phyloP scores from a whole-genome alignment of 1,139 yeast genomes.

The Magnusiomyces tetraspermus region DNA sequence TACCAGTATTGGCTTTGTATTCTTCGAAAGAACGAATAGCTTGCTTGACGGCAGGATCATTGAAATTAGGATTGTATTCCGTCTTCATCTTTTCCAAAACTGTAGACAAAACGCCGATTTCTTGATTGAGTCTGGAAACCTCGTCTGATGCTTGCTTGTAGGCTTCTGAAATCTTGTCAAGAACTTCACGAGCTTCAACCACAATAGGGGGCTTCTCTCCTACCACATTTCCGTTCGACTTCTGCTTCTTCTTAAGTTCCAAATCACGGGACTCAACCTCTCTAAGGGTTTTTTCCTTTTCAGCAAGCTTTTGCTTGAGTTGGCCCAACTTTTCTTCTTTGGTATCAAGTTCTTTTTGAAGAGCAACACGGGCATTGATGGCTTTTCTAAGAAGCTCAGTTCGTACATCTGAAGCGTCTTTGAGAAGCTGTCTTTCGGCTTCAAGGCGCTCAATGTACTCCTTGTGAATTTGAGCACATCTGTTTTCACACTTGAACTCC shows the following conservation, averaged over 20 bases:
- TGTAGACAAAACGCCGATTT: conserved; percentile 33
- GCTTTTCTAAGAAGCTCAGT: conserved; percentile 10
- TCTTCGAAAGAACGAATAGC: conserved; percentile 53
- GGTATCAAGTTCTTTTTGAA: conserved; percentile 15
- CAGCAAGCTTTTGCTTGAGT: conserved; percentile 2
- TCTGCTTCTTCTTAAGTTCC: not conserved
- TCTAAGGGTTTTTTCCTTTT: conserved; percentile 7
- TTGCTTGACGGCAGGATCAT: conserved; percentile 76
- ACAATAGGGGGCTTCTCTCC: conserved; percentile 13
- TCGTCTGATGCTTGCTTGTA: conserved; percentile 30
- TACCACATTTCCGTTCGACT: not conserved
- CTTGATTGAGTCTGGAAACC: conserved; percentile 4
- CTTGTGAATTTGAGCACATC: conserved; percentile 12
- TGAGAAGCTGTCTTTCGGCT: conserved; percentile 15
- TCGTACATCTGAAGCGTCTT: conserved; percentile 2
- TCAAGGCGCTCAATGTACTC: conserved; percentile 17
- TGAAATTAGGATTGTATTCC: conserved; percentile 79
- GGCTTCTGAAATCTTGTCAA: conserved; percentile 24
- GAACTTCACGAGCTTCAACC: conserved; percentile 21
- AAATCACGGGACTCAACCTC: conserved; percentile 3
- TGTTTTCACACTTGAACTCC: conserved; percentile 21
- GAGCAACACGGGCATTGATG: conserved; percentile 16
- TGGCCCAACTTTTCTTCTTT: conserved; percentile 9
- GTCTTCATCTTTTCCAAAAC: conserved; percentile 41
- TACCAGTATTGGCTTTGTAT: conserved; percentile 15